Evolutionary conservation across 331 rosid genomes (phyloP).

Genomic region (Quercus lobata): DNA sequence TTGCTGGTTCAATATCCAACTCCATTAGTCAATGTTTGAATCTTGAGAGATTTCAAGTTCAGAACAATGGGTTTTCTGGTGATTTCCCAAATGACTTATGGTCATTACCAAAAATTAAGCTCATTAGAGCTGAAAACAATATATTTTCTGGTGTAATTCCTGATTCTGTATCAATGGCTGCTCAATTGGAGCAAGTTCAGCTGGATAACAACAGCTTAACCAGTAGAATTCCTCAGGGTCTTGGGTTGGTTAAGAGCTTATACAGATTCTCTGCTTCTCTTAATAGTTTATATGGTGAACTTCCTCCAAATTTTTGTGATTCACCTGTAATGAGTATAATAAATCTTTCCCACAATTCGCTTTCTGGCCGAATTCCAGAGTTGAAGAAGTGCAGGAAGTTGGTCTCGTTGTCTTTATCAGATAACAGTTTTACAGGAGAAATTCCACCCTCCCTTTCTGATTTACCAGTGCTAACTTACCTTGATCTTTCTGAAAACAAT

Average conservation of each 20-base stretch:
- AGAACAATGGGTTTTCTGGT: constrained; percentile 80
- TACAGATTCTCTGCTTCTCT: constrained; percentile 94
- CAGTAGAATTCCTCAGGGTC: constrained; percentile 70
- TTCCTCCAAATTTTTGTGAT: constrained; percentile 83
- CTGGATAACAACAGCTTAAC: constrained; percentile 75
- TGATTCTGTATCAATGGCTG: constrained; percentile 67
- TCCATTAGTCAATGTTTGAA: constrained; percentile 61
- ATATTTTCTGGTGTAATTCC: constrained; percentile 75
- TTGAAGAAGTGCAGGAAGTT: constrained; percentile 70
- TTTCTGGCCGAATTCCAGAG: constrained; percentile 82
- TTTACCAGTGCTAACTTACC: constrained; percentile 87
- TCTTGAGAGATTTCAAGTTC: constrained; percentile 91
- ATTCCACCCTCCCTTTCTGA: constrained; percentile 75
- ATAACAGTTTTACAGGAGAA: constrained; percentile 62
- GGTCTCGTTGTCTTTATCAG: constrained; percentile 83
- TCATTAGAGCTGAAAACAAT: constrained; percentile 87
- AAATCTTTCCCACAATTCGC: constrained; percentile 81
- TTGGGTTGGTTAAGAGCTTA: constrained; percentile 71
- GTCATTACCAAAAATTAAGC: constrained; percentile 83
- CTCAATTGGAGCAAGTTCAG: constrained; percentile 89
- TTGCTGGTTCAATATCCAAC: constrained; percentile 60
- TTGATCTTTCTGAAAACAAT: constrained; percentile 90
- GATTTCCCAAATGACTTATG: constrained; percentile 65
- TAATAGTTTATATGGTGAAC: constrained; percentile 66
- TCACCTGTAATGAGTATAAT: constrained; percentile 95